Base-by-base conservation (phyloP, 2,329 filamentous ascomycete species). In the Sarocladium brachiariae region DNA sequence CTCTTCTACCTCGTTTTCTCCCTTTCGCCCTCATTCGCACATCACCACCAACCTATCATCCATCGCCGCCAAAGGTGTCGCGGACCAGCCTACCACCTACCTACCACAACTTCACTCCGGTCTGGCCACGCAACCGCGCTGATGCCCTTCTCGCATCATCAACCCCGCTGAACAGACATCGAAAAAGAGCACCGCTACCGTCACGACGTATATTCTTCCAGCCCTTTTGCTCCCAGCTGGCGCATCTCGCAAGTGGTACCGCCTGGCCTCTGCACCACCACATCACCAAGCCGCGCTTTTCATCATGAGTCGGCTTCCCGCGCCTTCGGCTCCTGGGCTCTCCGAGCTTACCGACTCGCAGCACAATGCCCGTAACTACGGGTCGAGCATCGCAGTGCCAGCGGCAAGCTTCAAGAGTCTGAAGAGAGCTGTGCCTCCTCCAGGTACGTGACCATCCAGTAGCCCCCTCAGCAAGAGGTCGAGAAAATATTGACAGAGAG, bases 341-440 rank as follows among this genome's bases (percentile, higher is more conserved):
- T 64, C 72, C 9, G 80, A 83, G 59, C 75, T 80, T 56, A 74
- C 70, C 59, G 77, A 82, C 7, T 82, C 80, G n/a, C 78, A 84
- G 59, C 71, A 69, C 65, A 84, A 85, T 61, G 64, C 73, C 38
- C 75, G 80, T 48, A 47, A 47, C 25, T 47, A 47, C 16, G 43
- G 43, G 25, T 47, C 43, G 74, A 47, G 63, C 66, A 2, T 62
- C 71, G 0, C 69, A 69, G 66, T 71, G 30, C 66, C 70, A 10
- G 62, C 70, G n/a, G 51, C 59, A 3, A 43, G 39, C 5, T 49
- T 56, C 18, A 70, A 71, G 53, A 68, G 66, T 11, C 51, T 76
- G 53, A 84, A 84, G 67, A 76, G 81, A 56, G 71, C 70, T 51
- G 65, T 70, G 11, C 68, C 71, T 2, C 65, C 70, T 38, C 68